A percentile compares a stretch with the other conserved stretches of the same genome.
Evolutionary conservation across 1,284 basidiomycete genomes (phyloP).

Genomic region (Heterobasidion parviporum): DNA sequence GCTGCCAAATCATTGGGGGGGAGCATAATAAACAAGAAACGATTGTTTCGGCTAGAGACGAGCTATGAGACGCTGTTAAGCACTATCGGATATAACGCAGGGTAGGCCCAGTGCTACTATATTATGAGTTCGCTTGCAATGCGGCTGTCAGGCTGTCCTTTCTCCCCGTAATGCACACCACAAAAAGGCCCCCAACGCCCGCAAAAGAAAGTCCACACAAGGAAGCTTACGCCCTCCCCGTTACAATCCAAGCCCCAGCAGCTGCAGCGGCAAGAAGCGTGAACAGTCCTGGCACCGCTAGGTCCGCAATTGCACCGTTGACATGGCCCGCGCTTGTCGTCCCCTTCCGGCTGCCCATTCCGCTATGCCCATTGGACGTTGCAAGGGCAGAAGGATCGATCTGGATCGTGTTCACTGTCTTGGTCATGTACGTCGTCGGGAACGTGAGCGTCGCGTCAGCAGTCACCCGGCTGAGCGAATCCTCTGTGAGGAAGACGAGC

Average conservation of each 20-base stretch:
- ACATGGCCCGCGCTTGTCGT: slow-evolving; percentile 2
- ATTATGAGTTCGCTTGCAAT: no score
- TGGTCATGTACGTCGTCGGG: slow-evolving; percentile 43
- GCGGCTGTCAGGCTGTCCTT: no score
- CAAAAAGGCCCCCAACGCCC: no score
- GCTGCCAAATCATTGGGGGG: no score
- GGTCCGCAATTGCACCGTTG: background rate
- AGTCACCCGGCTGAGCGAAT: slow-evolving; percentile 30
- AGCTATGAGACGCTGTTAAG: no score
- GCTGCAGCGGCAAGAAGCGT: background rate
- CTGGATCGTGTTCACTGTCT: slow-evolving; percentile 38
- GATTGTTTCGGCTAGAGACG: no score
- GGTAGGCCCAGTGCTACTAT: no score
- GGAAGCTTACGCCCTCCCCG: background rate
- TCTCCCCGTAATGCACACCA: background rate
- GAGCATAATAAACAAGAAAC: no score
- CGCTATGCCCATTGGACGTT: slow-evolving; percentile 19
- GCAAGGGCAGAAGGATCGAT: slow-evolving; percentile 23
- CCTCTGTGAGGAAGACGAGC: slow-evolving; percentile 59
- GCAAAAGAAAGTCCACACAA: background rate
- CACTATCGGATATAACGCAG: no score
- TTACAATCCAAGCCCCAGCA: background rate
- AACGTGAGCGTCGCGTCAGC: slow-evolving; percentile 39
- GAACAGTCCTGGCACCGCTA: background rate
- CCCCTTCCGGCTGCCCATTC: slow-evolving; percentile 8